Conservation (phyloP, 192 early-diverging fungal species). For the Backusella luteola region DNA sequence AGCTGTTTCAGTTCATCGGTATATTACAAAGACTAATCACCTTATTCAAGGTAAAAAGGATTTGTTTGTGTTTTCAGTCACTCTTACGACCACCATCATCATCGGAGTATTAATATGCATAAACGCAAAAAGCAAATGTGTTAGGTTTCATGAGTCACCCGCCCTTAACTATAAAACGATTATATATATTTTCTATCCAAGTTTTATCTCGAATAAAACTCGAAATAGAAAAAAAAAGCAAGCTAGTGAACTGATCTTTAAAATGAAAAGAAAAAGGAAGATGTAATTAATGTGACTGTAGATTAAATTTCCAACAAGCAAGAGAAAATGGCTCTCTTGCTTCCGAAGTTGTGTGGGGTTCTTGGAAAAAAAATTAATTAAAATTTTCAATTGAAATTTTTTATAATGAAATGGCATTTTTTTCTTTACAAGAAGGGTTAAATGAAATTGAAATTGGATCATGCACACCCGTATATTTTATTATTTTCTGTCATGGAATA, state of each 20-base stretch:
- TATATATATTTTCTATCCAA: not conserved
- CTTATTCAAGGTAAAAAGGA: not conserved
- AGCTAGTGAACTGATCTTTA: not conserved
- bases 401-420: not conserved
- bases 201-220: not conserved
- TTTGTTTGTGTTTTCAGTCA: not conserved
- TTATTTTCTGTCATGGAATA: not conserved
- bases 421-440: not conserved
- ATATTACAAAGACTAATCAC: not conserved
- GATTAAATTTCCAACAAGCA: not conserved
- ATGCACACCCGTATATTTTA: not conserved
- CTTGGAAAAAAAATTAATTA: not conserved
- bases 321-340: not conserved
- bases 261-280: not conserved
- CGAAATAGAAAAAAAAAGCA: not conserved
- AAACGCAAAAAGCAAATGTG: slow-evolving; percentile 1
- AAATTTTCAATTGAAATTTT: slow-evolving; percentile 1
- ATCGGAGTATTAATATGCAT: not conserved
- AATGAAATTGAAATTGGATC: not conserved
- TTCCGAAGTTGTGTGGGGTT: slow-evolving; percentile 6
- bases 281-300: slow-evolving; percentile 4
- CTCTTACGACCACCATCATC: not conserved
- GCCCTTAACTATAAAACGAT: not conserved
- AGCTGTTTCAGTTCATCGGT: not conserved
- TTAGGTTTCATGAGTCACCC: slow-evolving; percentile 10